Evolutionary conservation across 1,139 yeast species (phyloP).

Genomic region (Diutina pseudorugosa): DNA sequence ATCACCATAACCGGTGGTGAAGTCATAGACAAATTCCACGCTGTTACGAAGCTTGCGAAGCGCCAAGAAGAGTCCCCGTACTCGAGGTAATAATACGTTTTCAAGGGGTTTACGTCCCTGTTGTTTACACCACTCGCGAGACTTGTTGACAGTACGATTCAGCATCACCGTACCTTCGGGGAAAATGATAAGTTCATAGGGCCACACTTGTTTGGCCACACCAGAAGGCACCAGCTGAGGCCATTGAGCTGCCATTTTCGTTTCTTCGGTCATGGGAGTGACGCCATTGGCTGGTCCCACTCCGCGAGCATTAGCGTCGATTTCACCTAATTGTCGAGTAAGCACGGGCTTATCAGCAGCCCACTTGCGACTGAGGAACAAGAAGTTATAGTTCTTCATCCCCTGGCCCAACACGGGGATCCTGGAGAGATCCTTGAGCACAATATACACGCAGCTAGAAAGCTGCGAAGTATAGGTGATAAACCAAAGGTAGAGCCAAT

Average conservation of each 20-base stretch:
- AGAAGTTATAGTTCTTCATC: constrained; percentile 68
- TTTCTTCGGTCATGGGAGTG: constrained; percentile 11
- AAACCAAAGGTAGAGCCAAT: constrained; percentile 94
- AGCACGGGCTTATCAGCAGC: constrained; percentile 52
- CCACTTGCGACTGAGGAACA: constrained; percentile 83
- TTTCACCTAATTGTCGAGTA: constrained; percentile 39
- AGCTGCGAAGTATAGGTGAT: constrained; percentile 55
- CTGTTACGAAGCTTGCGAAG: constrained; percentile 47
- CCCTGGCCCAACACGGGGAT: constrained; percentile 82
- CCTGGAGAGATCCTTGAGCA: constrained; percentile 64
- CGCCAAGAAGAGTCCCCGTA: constrained; percentile 64
- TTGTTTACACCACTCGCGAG: constrained; percentile 45
- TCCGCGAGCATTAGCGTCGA: constrained; percentile 43
- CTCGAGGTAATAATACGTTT: constrained; percentile 69
- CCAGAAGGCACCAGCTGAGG: constrained; percentile 14
- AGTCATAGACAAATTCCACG: constrained; percentile 62
- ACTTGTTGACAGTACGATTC: constrained; percentile 45
- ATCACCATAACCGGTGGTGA: constrained; percentile 75
- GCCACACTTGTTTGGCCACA: constrained; percentile 19
- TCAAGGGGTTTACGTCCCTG: constrained; percentile 33
- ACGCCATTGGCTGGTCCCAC: constrained; percentile 42
- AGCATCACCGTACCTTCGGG: constrained; percentile 95
- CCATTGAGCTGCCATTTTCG: constrained; percentile 19
- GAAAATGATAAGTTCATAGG: constrained; percentile 54
- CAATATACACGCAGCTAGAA: constrained; percentile 53